Percentiles rank a stretch among this genome's conserved stretches.
Evolutionary conservation across 1,284 basidiomycete species (phyloP).

Genomic region (Moniliella sp.): DNA sequence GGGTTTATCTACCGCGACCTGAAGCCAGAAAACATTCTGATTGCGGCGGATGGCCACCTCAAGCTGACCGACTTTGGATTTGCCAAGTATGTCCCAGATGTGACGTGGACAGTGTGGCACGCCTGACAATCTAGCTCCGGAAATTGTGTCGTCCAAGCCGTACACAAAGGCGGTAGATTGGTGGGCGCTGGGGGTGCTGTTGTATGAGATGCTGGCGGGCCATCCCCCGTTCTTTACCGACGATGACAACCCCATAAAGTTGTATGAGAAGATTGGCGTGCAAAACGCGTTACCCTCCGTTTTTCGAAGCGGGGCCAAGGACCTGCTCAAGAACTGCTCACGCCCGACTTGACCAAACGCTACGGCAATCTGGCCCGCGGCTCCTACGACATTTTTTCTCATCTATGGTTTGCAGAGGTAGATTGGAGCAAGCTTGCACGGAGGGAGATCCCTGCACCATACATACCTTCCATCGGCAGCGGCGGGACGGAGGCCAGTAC

Average conservation of each 20-base stretch:
- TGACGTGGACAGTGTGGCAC: conserved; percentile 38
- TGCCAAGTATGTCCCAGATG: conserved; percentile 36
- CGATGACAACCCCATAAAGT: conserved; percentile 12
- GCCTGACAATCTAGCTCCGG: conserved; percentile 23
- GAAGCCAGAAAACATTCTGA: conserved; percentile 40
- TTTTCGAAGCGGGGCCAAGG: conserved; percentile 36
- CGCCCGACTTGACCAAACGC: conserved; percentile 36
- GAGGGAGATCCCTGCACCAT: conserved; percentile 84
- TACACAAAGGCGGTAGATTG: conserved; percentile 40
- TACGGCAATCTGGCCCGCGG: conserved; percentile 38
- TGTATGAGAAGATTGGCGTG: conserved; percentile 36
- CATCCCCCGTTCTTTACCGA: conserved; percentile 7
- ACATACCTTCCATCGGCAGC: conserved; percentile 49
- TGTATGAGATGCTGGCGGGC: conserved; percentile 38
- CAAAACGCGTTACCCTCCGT: conserved; percentile 37
- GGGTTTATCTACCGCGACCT: conserved; percentile 40
- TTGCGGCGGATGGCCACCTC: conserved; percentile 36
- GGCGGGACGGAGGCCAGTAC: too few species aligned
- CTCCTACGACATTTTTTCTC: conserved; percentile 37
- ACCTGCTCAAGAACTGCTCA: conserved; percentile 37
- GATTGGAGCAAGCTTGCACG: conserved; percentile 68
- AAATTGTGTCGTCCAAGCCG: conserved; percentile 35
- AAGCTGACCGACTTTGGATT: conserved; percentile 40
- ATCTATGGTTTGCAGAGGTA: conserved; percentile 38
- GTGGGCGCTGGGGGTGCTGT: conserved; percentile 39